Base-by-base conservation (phyloP, 2,329 filamentous ascomycete species). In the Colletotrichum truncatum region DNA sequence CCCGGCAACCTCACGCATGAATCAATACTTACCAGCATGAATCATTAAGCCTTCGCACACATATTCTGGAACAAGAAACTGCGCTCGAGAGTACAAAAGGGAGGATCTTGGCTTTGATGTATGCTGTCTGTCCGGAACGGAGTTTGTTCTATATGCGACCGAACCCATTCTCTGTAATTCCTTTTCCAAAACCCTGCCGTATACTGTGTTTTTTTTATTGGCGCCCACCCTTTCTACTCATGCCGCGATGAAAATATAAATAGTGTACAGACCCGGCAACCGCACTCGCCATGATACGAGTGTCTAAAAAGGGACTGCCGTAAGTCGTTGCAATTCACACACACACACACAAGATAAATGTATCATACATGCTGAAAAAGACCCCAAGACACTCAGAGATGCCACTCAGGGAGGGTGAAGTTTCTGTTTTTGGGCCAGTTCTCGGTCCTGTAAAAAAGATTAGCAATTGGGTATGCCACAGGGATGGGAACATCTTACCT, bases 341-440 rank as follows among this genome's bases (percentile, higher is more conserved):
- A n/a, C n/a, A n/a, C n/a, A n/a, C n/a, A 23, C 26, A 18, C 26
- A 21, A 48, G 34, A 28, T 16, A 43, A 43, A 32, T 30, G 43
- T 65, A 28, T 53, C 26, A 21, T 65, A 65, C 62, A 62, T 21
- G 21, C 32, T 39, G 8, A 23, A 32, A n/a, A 5, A 10, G 26
- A 18, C 9, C 30, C 12, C 26, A 34, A 25, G 18, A 10, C 11
- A 28, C 12, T 70, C 70, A 81, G 59, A 81, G 61, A 59, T 79
- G 75, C 80, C 79, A 81, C 36, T 78, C 75, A 11, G 79, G 79
- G n/a, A 81, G 74, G 9, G 73, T 73, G 70, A 81, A 81, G 68
- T 81, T 73, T 54, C 79, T 73, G 48, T 76, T 73, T 64, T 77
- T 73, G 4, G 79, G 80, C 79, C 79, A 81, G 41, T 80, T 69